Conservation (phyloP, 2,329 filamentous ascomycete species). For the Aspergillus nomiae region DNA sequence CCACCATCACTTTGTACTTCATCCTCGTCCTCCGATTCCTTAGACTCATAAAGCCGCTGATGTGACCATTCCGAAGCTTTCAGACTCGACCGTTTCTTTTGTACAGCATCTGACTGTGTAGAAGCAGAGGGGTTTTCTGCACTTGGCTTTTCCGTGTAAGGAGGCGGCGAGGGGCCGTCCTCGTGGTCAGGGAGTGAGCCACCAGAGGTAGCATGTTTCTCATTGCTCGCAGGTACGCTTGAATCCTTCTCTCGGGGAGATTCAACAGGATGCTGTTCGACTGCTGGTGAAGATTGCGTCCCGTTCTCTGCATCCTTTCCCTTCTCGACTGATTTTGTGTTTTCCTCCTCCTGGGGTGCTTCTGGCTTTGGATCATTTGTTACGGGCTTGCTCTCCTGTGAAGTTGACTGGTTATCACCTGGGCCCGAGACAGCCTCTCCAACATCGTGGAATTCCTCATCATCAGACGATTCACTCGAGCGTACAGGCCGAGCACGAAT, state of each 20-base stretch:
- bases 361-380: not conserved
- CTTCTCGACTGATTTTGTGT: not conserved
- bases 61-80: slow-evolving; percentile 85
- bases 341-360: not conserved
- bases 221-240: not conserved
- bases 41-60: slow-evolving; percentile 67
- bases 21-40: slow-evolving; percentile 37
- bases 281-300: slow-evolving; percentile 7
- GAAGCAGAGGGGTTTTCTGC: slow-evolving; percentile 9
- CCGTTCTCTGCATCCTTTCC: slow-evolving; percentile 6
- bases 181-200: not conserved
- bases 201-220: slow-evolving; percentile 8
- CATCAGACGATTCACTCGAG: slow-evolving; percentile 18
- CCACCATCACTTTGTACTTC: slow-evolving; percentile 59
- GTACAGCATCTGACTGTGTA: slow-evolving; percentile 17
- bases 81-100: slow-evolving; percentile 28
- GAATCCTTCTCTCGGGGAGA: not conserved
- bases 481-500: slow-evolving; percentile 20
- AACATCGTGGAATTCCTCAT: slow-evolving; percentile 25
- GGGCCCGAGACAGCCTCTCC: slow-evolving; percentile 9
- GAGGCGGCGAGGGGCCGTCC: slow-evolving; percentile 16
- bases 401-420: not conserved
- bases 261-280: slow-evolving; percentile 5
- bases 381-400: slow-evolving; percentile 1
- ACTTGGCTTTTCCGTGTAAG: slow-evolving; percentile 19